phyloP scores from a whole-genome alignment of 495 filamentous ascomycete genomes.

The Trichoderma orchidacearum region DNA sequence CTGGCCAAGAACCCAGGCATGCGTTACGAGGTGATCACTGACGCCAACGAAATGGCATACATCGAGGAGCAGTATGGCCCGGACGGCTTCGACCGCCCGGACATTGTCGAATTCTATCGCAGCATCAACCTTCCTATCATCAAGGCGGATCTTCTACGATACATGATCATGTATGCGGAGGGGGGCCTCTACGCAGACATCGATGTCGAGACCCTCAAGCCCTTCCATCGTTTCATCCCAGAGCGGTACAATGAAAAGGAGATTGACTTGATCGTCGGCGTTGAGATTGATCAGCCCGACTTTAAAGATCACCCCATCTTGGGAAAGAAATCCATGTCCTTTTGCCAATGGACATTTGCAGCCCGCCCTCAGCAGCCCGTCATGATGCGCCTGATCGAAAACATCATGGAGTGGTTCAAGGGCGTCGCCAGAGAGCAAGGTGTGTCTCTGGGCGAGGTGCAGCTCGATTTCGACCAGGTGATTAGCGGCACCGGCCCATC shows the following conservation, averaged over 20 bases:
- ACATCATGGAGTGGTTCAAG: slow-evolving; percentile 45
- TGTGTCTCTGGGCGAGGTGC: slow-evolving; percentile 35
- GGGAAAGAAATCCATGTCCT: slow-evolving; percentile 45
- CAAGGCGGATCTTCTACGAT: slow-evolving; percentile 45
- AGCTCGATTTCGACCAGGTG: slow-evolving; percentile 53
- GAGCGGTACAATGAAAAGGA: slow-evolving; percentile 29
- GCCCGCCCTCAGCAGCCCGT: slow-evolving; percentile 46
- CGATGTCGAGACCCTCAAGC: slow-evolving; percentile 39
- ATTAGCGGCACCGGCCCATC: slow-evolving; percentile 54
- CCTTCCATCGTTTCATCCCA: slow-evolving; percentile 37
- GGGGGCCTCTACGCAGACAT: slow-evolving; percentile 46
- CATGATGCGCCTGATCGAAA: slow-evolving; percentile 47
- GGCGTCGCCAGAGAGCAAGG: slow-evolving; percentile 38
- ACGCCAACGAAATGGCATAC: slow-evolving; percentile 43
- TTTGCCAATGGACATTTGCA: slow-evolving; percentile 60
- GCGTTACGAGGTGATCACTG: slow-evolving; percentile 52
- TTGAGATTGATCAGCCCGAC: slow-evolving; percentile 51
- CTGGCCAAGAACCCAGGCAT: slow-evolving; percentile 40
- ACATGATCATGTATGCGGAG: slow-evolving; percentile 42
- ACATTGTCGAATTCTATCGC: slow-evolving; percentile 45
- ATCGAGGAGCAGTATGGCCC: slow-evolving; percentile 46
- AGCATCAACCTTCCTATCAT: slow-evolving; percentile 44
- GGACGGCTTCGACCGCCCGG: slow-evolving; percentile 41
- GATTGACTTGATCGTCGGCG: slow-evolving; percentile 47
- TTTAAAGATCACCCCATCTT: slow-evolving; percentile 47